Percentiles rank a stretch among this genome's conserved stretches.
Conservation (phyloP, 768 basidiomycete species). For the Mycena kentingensis region DNA sequence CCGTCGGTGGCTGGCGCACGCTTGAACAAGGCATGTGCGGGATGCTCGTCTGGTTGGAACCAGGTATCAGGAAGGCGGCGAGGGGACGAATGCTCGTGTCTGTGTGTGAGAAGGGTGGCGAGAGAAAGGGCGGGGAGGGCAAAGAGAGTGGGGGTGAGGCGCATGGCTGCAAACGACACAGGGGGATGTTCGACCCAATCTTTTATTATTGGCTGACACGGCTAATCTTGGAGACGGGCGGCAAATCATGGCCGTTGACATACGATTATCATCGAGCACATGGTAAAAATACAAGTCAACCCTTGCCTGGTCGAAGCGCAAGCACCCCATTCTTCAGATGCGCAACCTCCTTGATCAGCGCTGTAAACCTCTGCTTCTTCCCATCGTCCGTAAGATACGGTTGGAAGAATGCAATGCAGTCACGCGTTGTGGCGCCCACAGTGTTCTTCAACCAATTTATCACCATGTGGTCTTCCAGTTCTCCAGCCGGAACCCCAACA, state of each 20-base stretch:
- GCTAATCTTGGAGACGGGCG: conserved; percentile 2
- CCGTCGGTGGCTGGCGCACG: conserved; percentile 47
- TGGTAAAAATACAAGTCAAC: background rate
- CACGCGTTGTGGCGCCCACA: conserved; percentile 70
- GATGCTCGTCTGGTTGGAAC: conserved; percentile 62
- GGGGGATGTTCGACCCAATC: no score
- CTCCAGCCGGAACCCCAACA: conserved; percentile 48
- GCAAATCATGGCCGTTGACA: background rate
- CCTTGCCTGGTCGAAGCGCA: conserved; percentile 47
- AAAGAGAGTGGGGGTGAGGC: no score
- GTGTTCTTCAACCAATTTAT: conserved; percentile 75
- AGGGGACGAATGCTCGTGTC: no score
- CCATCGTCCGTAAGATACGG: conserved; percentile 69
- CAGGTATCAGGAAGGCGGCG: conserved; percentile 45
- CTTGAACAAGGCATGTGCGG: conserved; percentile 66
- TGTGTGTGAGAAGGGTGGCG: conserved; percentile 31
- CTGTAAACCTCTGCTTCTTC: conserved; percentile 76
- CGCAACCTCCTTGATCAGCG: conserved; percentile 78
- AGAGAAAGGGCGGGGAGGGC: background rate
- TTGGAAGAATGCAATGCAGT: conserved; percentile 80
- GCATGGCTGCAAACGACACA: background rate
- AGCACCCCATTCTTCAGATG: conserved; percentile 67
- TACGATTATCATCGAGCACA: background rate
- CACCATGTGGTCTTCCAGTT: conserved; percentile 65
- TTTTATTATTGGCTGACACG: no score